A percentile compares a stretch with the other conserved stretches of the same genome.
These are phyloP conservation scores for Nigrospora sphaerica DNA, from an alignment of 2,329 filamentous ascomycete species.

Conservation along the genomic window DNA sequence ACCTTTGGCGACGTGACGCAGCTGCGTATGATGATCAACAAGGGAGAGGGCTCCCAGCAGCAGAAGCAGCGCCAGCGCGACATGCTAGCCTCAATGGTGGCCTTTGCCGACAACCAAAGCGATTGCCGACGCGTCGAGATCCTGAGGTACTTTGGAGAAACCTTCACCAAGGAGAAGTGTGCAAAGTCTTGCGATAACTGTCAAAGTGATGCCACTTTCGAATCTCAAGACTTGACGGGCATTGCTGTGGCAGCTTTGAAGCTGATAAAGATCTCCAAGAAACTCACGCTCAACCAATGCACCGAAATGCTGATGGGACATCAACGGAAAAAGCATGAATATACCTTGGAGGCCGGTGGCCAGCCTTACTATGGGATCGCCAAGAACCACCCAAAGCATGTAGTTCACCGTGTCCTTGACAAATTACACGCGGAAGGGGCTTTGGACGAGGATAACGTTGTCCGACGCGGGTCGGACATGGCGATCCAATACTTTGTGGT, in stretches of 20 bases:
- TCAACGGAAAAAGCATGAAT: slow-evolving; percentile 49
- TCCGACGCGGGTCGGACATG: slow-evolving; percentile 56
- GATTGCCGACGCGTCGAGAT: slow-evolving; percentile 87
- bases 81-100: slow-evolving; percentile 79
- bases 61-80: slow-evolving; percentile 78
- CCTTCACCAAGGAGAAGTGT: slow-evolving; percentile 67
- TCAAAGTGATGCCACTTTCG: slow-evolving; percentile 62
- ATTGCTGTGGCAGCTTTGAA: slow-evolving; percentile 65
- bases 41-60: slow-evolving; percentile 66
- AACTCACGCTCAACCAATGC: slow-evolving; percentile 71
- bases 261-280: slow-evolving; percentile 55
- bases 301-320: slow-evolving; percentile 73
- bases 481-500: slow-evolving; percentile 67
- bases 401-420: slow-evolving; percentile 80
- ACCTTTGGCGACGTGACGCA: slow-evolving; percentile 68
- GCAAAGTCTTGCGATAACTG: slow-evolving; percentile 83
- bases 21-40: slow-evolving; percentile 73
- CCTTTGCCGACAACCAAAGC: slow-evolving; percentile 82
- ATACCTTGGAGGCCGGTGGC: slow-evolving; percentile 32
- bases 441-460: slow-evolving; percentile 61
- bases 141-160: slow-evolving; percentile 89
- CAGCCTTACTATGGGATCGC: slow-evolving; percentile 62
- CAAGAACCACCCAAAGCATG: slow-evolving; percentile 61
- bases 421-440: slow-evolving; percentile 67
- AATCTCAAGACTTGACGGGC: slow-evolving; percentile 68